These are phyloP conservation scores for Yamadazyma aaseri DNA, from an alignment of 1,139 yeast genomes.

Conservation along the genomic window DNA sequence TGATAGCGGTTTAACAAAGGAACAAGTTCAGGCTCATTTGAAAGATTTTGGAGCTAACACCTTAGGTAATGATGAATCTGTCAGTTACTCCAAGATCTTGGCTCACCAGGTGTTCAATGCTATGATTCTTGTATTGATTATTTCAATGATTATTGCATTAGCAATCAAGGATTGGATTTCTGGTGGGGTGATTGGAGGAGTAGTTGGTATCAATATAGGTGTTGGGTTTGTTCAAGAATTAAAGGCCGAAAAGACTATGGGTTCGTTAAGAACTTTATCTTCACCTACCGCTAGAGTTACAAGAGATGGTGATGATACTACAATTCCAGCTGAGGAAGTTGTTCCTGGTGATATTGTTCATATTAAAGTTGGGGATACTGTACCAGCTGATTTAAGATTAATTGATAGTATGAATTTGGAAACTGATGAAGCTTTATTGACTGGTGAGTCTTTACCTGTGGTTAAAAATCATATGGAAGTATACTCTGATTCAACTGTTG, in stretches of 20 bases:
- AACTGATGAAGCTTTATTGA: slow-evolving; percentile 76
- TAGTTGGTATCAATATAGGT: slow-evolving; percentile 60
- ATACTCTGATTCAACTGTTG: slow-evolving; percentile 29
- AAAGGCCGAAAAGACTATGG: slow-evolving; percentile 81
- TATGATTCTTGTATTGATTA: slow-evolving; percentile 72
- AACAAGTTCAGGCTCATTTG: slow-evolving; percentile 27
- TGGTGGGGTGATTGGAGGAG: slow-evolving; percentile 79
- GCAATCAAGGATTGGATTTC: slow-evolving; percentile 80
- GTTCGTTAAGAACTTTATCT: slow-evolving; percentile 63
- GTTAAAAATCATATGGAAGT: slow-evolving; percentile 48
- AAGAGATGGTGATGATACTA: slow-evolving; percentile 59
- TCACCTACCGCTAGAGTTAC: slow-evolving; percentile 73
- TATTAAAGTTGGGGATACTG: slow-evolving; percentile 71
- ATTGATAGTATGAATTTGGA: slow-evolving; percentile 65
- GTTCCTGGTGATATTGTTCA: slow-evolving; percentile 77
- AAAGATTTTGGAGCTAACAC: slow-evolving; percentile 54
- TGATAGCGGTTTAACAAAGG: slow-evolving; percentile 47
- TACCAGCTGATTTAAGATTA: slow-evolving; percentile 75
- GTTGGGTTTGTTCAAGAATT: slow-evolving; percentile 73
- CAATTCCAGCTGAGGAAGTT: slow-evolving; percentile 64
- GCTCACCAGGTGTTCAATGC: slow-evolving; percentile 77
- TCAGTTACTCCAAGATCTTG: slow-evolving; percentile 57
- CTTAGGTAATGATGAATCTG: slow-evolving; percentile 59
- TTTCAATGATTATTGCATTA: slow-evolving; percentile 73
- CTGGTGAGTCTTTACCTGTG: slow-evolving; percentile 85